phyloP scores from a whole-genome alignment of 2,329 filamentous ascomycete genomes.

The Fusarium austroafricanum region DNA sequence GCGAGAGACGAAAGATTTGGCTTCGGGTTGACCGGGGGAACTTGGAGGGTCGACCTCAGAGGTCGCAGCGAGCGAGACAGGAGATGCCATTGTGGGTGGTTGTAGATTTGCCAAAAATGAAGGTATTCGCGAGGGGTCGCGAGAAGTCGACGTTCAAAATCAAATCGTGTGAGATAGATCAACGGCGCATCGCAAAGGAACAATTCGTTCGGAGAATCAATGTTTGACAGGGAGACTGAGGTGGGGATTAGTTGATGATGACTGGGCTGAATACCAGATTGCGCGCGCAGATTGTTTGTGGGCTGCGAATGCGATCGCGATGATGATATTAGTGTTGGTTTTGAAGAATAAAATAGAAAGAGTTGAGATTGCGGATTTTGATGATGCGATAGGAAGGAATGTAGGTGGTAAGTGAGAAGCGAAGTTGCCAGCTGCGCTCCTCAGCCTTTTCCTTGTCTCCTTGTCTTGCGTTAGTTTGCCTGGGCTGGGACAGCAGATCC shows the following conservation, averaged over 20 bases:
- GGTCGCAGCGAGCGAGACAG: slow-evolving; percentile 55
- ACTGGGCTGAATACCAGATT: slow-evolving; percentile 25
- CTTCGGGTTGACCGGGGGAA: slow-evolving; percentile 57
- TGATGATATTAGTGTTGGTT: slow-evolving; percentile 16
- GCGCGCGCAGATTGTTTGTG: slow-evolving; percentile 29
- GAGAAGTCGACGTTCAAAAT: slow-evolving; percentile 3
- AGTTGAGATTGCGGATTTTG: slow-evolving; percentile 11
- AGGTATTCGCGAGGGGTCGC: slow-evolving; percentile 11
- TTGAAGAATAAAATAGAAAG: slow-evolving; percentile 4
- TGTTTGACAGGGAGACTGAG: slow-evolving; percentile 28
- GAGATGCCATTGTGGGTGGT: slow-evolving; percentile 53
- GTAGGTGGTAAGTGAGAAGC: slow-evolving; percentile 29
- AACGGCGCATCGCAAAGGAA: slow-evolving; percentile 40
- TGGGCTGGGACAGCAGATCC: slow-evolving; percentile 36
- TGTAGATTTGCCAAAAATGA: slow-evolving; percentile 13
- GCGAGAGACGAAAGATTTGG: slow-evolving; percentile 61
- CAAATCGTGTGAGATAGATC: slow-evolving; percentile 21
- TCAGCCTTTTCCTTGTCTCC: slow-evolving; percentile 29
- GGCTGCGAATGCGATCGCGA: slow-evolving; percentile 31
- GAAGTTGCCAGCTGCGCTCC: slow-evolving; percentile 38
- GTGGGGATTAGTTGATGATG: slow-evolving; percentile 21
- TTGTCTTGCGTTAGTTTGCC: slow-evolving; percentile 32
- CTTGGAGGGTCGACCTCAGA: slow-evolving; percentile 61
- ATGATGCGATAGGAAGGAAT: slow-evolving; percentile 23
- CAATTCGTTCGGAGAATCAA: slow-evolving; percentile 15